Conservation (phyloP, 2,329 filamentous ascomycete species). For the Epicoccum nigrum region DNA sequence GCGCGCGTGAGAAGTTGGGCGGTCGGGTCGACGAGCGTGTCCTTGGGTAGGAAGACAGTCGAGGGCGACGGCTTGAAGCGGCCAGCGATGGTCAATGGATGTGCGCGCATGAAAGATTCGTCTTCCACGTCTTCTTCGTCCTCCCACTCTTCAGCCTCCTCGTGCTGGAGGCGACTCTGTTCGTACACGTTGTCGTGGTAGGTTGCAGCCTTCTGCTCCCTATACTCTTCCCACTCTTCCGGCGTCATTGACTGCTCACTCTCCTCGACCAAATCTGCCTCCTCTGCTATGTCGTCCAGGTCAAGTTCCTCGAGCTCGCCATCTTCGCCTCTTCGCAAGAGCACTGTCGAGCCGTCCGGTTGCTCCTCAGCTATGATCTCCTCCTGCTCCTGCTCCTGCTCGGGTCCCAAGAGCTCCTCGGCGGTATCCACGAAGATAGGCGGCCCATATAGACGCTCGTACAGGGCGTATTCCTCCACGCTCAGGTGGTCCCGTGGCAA, state of each 20-base stretch:
- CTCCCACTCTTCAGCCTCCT: constrained; percentile 49
- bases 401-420: constrained; percentile 49
- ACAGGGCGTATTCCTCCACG: constrained; percentile 73
- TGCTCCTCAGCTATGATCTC: constrained; percentile 47
- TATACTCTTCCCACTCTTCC: constrained; percentile 43
- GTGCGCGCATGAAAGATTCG: constrained; percentile 63
- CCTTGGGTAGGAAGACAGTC: constrained; percentile 75
- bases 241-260: constrained; percentile 38
- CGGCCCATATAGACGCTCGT: constrained; percentile 80
- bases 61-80: constrained; percentile 74
- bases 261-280: constrained; percentile 41
- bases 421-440: constrained; percentile 69
- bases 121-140: constrained; percentile 41
- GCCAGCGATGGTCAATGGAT: constrained; percentile 76
- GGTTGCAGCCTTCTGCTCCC: constrained; percentile 37
- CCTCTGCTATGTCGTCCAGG: constrained; percentile 34
- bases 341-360: constrained; percentile 39
- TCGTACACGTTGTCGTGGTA: constrained; percentile 49
- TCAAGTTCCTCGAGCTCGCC: constrained; percentile 69
- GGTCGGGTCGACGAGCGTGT: constrained; percentile 73
- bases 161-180: constrained; percentile 50
- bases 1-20: constrained; percentile 69
- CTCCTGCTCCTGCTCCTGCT: constrained; percentile 57
- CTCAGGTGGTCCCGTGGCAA: constrained; percentile 75
- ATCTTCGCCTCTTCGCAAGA: constrained; percentile 62